Base-by-base conservation (phyloP, 371 early-diverging fungal genomes). In the Syncephalastrum racemosum region DNA sequence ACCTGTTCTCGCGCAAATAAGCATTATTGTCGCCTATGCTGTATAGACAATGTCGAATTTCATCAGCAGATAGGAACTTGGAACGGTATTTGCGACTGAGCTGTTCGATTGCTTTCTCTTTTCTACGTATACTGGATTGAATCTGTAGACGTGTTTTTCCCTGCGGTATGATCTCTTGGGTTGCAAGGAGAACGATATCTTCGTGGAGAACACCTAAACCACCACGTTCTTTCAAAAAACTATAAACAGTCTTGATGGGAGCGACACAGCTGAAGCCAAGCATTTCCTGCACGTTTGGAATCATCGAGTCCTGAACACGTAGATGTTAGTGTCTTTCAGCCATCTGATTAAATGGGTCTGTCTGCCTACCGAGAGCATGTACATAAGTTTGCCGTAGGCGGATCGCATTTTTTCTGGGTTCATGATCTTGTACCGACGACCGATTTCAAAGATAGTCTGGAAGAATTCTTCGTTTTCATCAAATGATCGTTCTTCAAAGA, bases 341-440 rank as follows among this genome's bases (percentile, higher is more conserved):
- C n/a, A n/a, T n/a, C n/a, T n/a, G n/a, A n/a, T 25, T 25, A 13
- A n/a, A 19, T 41, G 41, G 31, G 46, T 2, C 44, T 12, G 39
- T 19, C n/a, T 1, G 63, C 71, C 53, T 73, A 84, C 84, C 70
- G 82, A 85, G 39, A 97, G 75, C 76, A 97, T 62, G 67, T 94
- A 96, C 80, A 97, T 88, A 31, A 98, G 76, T 66, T 98, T 97
- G 51, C 97, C 98, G 68, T 97, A 97, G 12, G 92, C 89, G 31
- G 82, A 77, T 40, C 96, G 82, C 97, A 98, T 97, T 69, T 93
- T 94, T 68, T 97, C 97, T 0, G 98, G 98, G 58, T 97, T 98
- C 94, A 94, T 94, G 62, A 97, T 93, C 77, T 98, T 98, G 71
- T 98, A 70, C 66, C 97, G 76, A 48, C 98, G 86, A 15, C 98